Base-by-base conservation (phyloP, 805 yeast genomes). In the Ogataea thermomethanolica region DNA sequence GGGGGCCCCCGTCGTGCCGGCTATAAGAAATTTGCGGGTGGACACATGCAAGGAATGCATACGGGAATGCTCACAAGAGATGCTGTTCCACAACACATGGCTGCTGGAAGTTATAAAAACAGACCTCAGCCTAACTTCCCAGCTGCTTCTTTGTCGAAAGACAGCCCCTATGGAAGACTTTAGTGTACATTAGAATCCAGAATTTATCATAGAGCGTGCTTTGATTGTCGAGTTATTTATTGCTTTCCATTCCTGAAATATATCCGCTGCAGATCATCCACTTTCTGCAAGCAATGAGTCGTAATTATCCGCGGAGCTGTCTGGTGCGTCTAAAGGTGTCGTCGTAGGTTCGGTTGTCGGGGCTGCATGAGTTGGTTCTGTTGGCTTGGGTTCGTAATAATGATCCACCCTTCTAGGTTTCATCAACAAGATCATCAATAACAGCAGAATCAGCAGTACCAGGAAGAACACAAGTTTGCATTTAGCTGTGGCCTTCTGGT, bases 401-500 rank as follows among this genome's bases (percentile, higher is more conserved):
- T 61, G 62, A 37, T 54, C 54, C 4, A 49, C 58, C 5, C 59
- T 39, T 21, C 47, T 64, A 0, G 90, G 90, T 53, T 80, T 84
- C 44, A 86, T 71, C 49, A 89, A 63, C 3, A 90, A 77, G 11
- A 88, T 58, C 48, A 89, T 74, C 32, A 89, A 66, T 39, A 88
- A 66, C 4, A 85, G 81, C 25, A 88, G 65, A 15, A 88, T 91
- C 17, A 89, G 60, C 39, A 91, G 69, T 5, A 79, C 65, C 44
- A 93, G 62, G 35, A 91, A 71, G 28, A 91, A 70, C 9, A 91
- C 90, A 27, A 91, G 64, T 60, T 88, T 89, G 65, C 98, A 93
- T 62, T 90, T 93, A 44, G 88, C 87, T 2, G 95, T 86, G 45
- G 93, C 73, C 58, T 84, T 84, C 55, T 93, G 98, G 64, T 91